Evolutionary conservation across 176 grass and related monocot species (phyloP), one percentile per base, ranked within the genome.

Genomic region (Puccinellia tenuiflora): DNA sequence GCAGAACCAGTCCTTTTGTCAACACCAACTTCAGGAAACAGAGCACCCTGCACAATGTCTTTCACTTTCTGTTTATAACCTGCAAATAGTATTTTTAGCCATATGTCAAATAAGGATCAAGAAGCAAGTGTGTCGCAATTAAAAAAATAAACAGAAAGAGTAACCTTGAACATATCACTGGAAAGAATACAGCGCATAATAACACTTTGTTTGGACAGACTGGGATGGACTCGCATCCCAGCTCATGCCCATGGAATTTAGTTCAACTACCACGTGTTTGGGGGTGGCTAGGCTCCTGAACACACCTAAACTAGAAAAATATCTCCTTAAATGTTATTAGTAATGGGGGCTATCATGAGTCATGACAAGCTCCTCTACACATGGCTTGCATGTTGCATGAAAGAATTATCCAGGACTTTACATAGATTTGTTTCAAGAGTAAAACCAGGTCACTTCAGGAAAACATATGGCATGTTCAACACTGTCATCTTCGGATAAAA

Each of bases 21-120:
- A 45, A 93, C 75, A 73, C 91, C 91, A 83, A 92, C 89, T 89
- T 99, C 97, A 46, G 93, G 89, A 88, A 99, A 99, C 67, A 99
- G 83, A 88, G 93, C 93, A 65, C 85, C 91, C 79, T 92, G 86
- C 52, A 99, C 91, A 55, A 99, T 92, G 81, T 99, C 93, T 15
- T 80, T 84, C 43, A 93, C 93, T 42, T 92, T 99, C 74, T 89
- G 86, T 55, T 21, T 89, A 88, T 99, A 99, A 72, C 97, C 97
- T 99, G 87, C 75, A 60, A 66, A 66, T 12, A 50, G 21, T 72
- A 43, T 15, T 52, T 90, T 79, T 35, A 79, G 13, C 25, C 22
- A 31, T 6, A 40, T 5, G 9, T 83, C 60, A 86, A 75, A 68
- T 68, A 83, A 42, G 24, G 14, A 45, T 38, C 54, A 82, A 35